These are phyloP conservation scores for Paracorniculantispora psalliotae DNA, from an alignment of 2,329 filamentous ascomycete species.

Conservation along the genomic window DNA sequence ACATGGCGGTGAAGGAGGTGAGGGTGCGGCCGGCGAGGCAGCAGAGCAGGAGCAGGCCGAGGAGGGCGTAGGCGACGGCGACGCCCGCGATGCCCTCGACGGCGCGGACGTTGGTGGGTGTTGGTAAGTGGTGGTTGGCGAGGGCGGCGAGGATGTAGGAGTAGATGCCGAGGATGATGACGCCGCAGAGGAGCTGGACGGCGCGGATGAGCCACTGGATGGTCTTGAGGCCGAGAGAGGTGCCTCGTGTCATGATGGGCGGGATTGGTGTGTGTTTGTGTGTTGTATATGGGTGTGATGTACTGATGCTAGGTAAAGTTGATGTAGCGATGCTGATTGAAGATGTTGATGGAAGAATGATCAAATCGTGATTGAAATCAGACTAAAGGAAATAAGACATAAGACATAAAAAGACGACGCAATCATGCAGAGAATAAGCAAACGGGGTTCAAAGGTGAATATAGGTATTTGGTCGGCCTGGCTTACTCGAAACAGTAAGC, in stretches of 20 bases:
- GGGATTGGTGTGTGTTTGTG: background rate
- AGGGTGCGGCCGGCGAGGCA: slow-evolving; percentile 70
- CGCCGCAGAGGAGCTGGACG: slow-evolving; percentile 67
- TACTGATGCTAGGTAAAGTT: background rate
- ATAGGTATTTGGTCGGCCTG: background rate
- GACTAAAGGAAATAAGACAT: background rate
- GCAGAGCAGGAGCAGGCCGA: slow-evolving; percentile 70
- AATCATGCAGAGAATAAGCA: background rate
- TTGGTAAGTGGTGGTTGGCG: slow-evolving; percentile 56
- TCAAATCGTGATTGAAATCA: background rate
- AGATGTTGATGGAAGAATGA: background rate
- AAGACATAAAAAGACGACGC: background rate
- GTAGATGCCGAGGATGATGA: slow-evolving; percentile 72
- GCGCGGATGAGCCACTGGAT: slow-evolving; percentile 66
- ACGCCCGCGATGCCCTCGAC: slow-evolving; percentile 74
- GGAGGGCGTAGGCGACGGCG: slow-evolving; percentile 67
- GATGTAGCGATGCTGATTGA: background rate
- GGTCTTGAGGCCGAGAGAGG: slow-evolving; percentile 56
- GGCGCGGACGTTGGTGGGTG: slow-evolving; percentile 62
- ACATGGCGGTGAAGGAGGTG: slow-evolving; percentile 66
- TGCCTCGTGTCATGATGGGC: slow-evolving; percentile 2
- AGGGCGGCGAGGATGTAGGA: slow-evolving; percentile 79
- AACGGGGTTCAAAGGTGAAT: background rate
- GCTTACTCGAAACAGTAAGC: slow-evolving; percentile 9
- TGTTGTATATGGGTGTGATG: background rate